Evolutionary conservation across 2,329 filamentous ascomycete genomes (phyloP), one percentile per base, ranked within the genome.

Genomic region (Penicillium sp.): DNA sequence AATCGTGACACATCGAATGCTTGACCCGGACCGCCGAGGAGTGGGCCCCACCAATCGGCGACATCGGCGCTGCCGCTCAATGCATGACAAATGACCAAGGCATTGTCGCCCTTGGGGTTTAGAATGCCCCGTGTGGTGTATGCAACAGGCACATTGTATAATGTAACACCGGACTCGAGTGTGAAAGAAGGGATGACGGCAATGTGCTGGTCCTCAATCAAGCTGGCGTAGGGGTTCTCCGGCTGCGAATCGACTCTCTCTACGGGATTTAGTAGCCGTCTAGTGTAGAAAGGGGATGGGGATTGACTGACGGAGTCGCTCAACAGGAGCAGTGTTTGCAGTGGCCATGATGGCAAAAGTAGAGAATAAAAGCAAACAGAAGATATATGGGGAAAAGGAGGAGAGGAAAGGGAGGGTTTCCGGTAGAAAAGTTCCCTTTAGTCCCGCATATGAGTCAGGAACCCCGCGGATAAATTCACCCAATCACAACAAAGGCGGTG

Each of bases 131-230:
- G 83, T 3, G 82, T 85, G 58, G 85, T 88, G 76, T 87, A 88
- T 56, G 86, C 85, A 50, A 88, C 78, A 3, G 83, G 84, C 16
- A 87, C 84, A 84, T 98, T 95, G 65, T 83, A 79, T 21, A 99
- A 82, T 0, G 85, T 89, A 24, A 90, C 91, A 49, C 95, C 95
- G 2, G 93, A 98, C 76, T 99, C 95, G 64, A 99, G 89, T 9
- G 89, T 92, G 74, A 97, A 96, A 26, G 88, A 87, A 2, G 95
- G 93, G 54, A 99, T 85, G 59, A 95, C 85, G 56, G 90, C 91
- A 69, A 96, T 89, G 53, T 89, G 83, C 78, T 98, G 95, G 68
- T 96, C 89, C 52, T 91, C 88, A 52, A 99, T 96, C 70, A 98
- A 82, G 62, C 83, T 78, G 59, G 90, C 86, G 74, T 93, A 98